Base-by-base conservation (phyloP, 106 monocot species). In the Ottelia alismoides region DNA sequence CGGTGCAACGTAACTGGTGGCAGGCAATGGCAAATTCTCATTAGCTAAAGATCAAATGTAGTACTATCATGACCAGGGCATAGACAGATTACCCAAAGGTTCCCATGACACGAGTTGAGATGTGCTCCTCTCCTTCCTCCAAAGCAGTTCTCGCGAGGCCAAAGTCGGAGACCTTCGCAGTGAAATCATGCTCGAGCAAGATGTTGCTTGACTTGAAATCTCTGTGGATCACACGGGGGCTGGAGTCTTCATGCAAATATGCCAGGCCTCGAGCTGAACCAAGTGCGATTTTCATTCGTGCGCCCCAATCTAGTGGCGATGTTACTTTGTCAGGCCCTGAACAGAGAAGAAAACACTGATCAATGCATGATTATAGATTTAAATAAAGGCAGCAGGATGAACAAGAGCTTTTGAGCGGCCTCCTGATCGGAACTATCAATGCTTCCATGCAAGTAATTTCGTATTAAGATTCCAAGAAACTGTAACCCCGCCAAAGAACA, bases 191-290 rank as follows among this genome's bases (percentile, higher is more conserved):
- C 46, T 88, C 93, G 29, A 93, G 58, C 30, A 93, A 65, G 49
- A 93, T 93, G 68, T 93, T 93, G 68, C 93, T 93, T n/a, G 87
- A 80, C 65, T 93, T 93, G 71, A 88, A 93, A 67, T 93, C 93
- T 2, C 93, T 74, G 65, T 93, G 93, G 43, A 93, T 93, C 19
- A 93, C 93, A 47, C 83, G 73, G 20, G 93, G 93, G 51, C 73
- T 93, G 23, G 93, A 93, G 66, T 93, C 93, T 67, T 93, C 93
- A 54, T 93, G 93, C 49, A 93, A 67, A 71, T 93, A 93, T 30
- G 93, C 77, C 50, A 93, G 73, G 56, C 77, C 93, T 47, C 88
- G 83, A 51, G 93, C 93, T 29, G 93, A 87, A 56, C 88, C 88
- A 10, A 88, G 69, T 2, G 88, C 83, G 58, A 88, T 79, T 64